Evolutionary conservation across 192 early-diverging fungal genomes (phyloP), one percentile per base, ranked within the genome.

Genomic region (Borealophlyctis nickersoniae): DNA sequence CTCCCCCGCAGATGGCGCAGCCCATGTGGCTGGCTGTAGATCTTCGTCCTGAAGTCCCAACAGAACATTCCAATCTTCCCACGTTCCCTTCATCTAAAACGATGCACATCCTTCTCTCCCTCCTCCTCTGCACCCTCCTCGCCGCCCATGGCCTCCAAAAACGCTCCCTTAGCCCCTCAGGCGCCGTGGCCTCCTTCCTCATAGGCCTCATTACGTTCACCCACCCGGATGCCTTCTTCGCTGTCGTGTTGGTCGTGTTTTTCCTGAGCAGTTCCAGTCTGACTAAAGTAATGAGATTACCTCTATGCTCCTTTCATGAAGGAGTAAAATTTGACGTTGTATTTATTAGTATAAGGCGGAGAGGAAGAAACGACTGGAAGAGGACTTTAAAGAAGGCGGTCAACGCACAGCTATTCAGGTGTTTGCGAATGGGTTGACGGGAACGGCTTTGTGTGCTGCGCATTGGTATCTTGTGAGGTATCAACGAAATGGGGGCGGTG

Each of bases 131-230:
- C 62, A 62, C 67, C 2, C 49, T 75, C 23, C 62, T 90, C 24
- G 81, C 77, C 11, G 63, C 63, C 14, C 76, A 88, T 69, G 81
- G 84, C n/a, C 73, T 86, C 29, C 70, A 73, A 23, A 88, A 89
- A 67, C 80, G 83, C 36, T 92, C 92, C 1, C 80, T 95, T 45
- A 78, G 87, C 2, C 36, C 48, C 4, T 86, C 82, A 4, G 93
- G 93, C 24, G 84, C 88, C 2, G 11, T 80, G 5, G 90, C 86
- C 36, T 91, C 93, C 4, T 84, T 85, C 39, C 60, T 85, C 27
- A 79, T 92, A 19, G 92, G 91, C 5, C 64, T 95, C 39, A 71
- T 78, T 26, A 92, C 91, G 2, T 89, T 92, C 52, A 80, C 78
- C 28, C 85, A 89, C 56, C 76, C 81, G 30, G 80, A 80, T 49